A percentile compares a stretch with the other conserved stretches of the same genome.
phyloP scores from a whole-genome alignment of 306 rosid species.

The Quercus glauca region DNA sequence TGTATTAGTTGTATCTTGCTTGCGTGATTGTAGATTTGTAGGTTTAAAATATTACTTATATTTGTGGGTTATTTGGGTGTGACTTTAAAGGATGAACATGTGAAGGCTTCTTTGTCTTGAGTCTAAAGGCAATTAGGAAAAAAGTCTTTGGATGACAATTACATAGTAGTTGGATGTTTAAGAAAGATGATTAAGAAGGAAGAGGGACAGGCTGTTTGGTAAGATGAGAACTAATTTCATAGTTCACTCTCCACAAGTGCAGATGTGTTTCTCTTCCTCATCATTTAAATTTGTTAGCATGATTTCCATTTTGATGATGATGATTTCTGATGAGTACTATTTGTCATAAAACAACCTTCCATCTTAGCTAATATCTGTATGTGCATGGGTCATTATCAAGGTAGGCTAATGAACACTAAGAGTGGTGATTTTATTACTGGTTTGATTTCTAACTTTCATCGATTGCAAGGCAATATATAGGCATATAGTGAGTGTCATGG shows the following conservation, averaged over 20 bases:
- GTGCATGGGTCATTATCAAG: background rate
- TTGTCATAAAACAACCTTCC: background rate
- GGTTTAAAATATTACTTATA: constrained; percentile 19
- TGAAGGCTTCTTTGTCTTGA: constrained; percentile 15
- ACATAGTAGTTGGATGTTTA: constrained; percentile 20
- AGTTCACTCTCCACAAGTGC: background rate
- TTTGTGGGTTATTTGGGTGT: constrained; percentile 10
- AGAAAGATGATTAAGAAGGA: background rate
- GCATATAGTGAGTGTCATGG: background rate
- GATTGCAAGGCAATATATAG: background rate
- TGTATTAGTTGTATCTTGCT: too few relatives aligned
- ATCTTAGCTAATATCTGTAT: background rate
- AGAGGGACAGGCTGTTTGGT: background rate
- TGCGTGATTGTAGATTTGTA: background rate
- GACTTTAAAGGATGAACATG: constrained; percentile 24
- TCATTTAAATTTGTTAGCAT: background rate
- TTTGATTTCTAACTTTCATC: constrained; percentile 4
- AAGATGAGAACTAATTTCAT: background rate
- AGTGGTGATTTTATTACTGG: background rate
- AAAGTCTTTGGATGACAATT: background rate
- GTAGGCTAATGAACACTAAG: constrained; percentile 10
- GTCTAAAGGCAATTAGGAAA: constrained; percentile 21
- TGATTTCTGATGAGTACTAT: background rate
- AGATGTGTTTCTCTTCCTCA: background rate
- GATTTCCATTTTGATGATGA: constrained; percentile 9